These are phyloP conservation scores for Simmondsia chinensis DNA, from an alignment of 148 eudicot species.

Conservation along the genomic window DNA sequence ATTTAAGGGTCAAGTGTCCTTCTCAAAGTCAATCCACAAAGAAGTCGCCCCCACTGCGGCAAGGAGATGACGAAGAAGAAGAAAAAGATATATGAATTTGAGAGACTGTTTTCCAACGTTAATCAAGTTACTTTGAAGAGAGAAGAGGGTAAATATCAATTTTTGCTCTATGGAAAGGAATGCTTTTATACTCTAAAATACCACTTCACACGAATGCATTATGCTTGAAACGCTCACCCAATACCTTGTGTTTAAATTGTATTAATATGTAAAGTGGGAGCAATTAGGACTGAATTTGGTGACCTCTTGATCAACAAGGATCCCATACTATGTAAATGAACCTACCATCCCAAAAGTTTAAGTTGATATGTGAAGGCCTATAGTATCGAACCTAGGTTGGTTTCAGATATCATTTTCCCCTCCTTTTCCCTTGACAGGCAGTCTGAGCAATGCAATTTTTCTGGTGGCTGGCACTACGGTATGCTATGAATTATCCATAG, in stretches of 20 bases:
- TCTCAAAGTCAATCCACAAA: constrained; percentile 17
- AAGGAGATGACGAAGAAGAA: constrained; percentile 3
- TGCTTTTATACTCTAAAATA: not conserved
- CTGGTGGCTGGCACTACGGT: constrained; percentile 76
- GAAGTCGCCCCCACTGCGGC: constrained; percentile 7
- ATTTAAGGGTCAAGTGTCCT: constrained; percentile 14
- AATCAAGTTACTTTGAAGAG: constrained; percentile 46
- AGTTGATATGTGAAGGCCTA: too few species aligned
- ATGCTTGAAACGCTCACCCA: too few species aligned
- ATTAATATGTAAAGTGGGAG: too few species aligned
- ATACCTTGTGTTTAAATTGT: too few species aligned
- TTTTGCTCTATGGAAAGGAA: too few species aligned
- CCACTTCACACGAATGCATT: too few species aligned
- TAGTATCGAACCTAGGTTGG: too few species aligned
- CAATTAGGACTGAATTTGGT: too few species aligned
- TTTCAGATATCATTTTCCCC: not conserved
- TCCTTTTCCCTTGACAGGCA: constrained; percentile 29
- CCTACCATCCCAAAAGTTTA: too few species aligned
- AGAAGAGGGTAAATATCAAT: constrained; percentile 52
- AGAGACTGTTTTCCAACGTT: constrained; percentile 61
- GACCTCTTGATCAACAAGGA: too few species aligned
- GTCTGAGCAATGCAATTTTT: constrained; percentile 39
- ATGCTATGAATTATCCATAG: too few species aligned
- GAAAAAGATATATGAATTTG: constrained; percentile 21
- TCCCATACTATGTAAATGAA: too few species aligned